These are phyloP conservation scores for Arabis alpina DNA, from an alignment of 345 rosid genomes.

Conservation along the genomic window DNA sequence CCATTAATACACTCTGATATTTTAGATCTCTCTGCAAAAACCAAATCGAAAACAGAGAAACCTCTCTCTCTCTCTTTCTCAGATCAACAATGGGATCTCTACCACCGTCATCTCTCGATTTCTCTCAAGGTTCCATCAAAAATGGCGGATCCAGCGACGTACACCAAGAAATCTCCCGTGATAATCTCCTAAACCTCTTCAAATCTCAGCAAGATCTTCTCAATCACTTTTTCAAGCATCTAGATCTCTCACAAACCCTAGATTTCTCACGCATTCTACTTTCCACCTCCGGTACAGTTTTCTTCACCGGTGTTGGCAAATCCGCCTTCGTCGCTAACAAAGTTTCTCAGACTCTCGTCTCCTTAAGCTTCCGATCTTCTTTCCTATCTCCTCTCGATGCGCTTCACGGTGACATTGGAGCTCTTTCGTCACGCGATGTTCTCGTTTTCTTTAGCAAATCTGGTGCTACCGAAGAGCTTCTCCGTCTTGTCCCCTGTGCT, in stretches of 20 bases:
- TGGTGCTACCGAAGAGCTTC: conserved; percentile 88
- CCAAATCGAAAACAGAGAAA: conserved; percentile 2
- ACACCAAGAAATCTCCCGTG: conserved; percentile 48
- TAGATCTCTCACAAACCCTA: conserved; percentile 70
- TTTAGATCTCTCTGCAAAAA: conserved; percentile 10
- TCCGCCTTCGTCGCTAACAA: conserved; percentile 94
- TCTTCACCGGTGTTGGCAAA: conserved; percentile 96
- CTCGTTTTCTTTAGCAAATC: conserved; percentile 89
- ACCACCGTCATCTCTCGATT: conserved; percentile 33
- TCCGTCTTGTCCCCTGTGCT: conserved; percentile 91
- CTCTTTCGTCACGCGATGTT: conserved; percentile 55
- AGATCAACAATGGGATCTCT: conserved; percentile 42
- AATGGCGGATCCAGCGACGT: conserved; percentile 32
- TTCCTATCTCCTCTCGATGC: conserved; percentile 91
- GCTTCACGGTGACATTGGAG: conserved; percentile 94
- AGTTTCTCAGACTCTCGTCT: conserved; percentile 88
- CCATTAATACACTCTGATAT: conserved; percentile 25
- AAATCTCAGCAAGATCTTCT: conserved; percentile 88
- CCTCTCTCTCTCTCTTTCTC: neutral
- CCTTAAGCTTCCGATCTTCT: conserved; percentile 73
- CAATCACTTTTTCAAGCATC: conserved; percentile 86
- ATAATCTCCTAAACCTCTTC: conserved; percentile 75
- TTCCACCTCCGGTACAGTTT: conserved; percentile 60
- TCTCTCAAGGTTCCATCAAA: conserved; percentile 16
- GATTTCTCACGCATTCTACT: conserved; percentile 77